phyloP scores from a whole-genome alignment of 768 basidiomycete genomes.

The Strobilomyces echinocephalus region DNA sequence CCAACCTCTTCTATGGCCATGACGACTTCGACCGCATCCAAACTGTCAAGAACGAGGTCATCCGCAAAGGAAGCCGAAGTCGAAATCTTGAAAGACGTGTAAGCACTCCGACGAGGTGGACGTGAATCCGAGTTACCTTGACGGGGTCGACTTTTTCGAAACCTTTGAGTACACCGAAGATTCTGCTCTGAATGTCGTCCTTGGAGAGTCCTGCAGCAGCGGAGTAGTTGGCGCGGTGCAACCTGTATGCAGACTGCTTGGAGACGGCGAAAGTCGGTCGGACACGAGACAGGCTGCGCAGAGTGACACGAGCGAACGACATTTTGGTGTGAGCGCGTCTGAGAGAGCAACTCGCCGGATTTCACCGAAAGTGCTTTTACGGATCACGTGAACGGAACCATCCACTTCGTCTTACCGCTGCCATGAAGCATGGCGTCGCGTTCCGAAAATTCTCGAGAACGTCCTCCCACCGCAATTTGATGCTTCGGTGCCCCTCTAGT shows the following conservation, averaged over 20 bases:
- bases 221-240: slow-evolving; percentile 31
- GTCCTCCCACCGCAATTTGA: slow-evolving; percentile 86
- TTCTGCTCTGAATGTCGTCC: slow-evolving; percentile 20
- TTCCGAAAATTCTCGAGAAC: slow-evolving; percentile 91
- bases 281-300: slow-evolving; percentile 27
- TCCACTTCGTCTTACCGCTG: background rate
- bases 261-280: slow-evolving; percentile 28
- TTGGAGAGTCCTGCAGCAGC: slow-evolving; percentile 22
- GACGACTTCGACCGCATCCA: slow-evolving; percentile 96
- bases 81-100: slow-evolving; percentile 54
- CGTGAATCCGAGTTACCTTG: slow-evolving; percentile 19
- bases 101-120: slow-evolving; percentile 29
- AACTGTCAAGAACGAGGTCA: slow-evolving; percentile 71
- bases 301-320: slow-evolving; percentile 33
- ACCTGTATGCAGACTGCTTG: slow-evolving; percentile 26
- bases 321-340: slow-evolving; percentile 27
- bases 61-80: slow-evolving; percentile 48
- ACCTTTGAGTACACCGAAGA: slow-evolving; percentile 29
- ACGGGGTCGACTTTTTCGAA: slow-evolving; percentile 27
- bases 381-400: slow-evolving; percentile 2
- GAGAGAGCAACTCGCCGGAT: slow-evolving; percentile 14
- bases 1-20: slow-evolving; percentile 95
- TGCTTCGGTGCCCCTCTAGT: slow-evolving; percentile 65
- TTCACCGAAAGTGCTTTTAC: slow-evolving; percentile 18
- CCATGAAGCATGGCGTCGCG: slow-evolving; percentile 90